phyloP scores from a whole-genome alignment of 371 early-diverging fungal species.

The Mucor plumbeus region DNA sequence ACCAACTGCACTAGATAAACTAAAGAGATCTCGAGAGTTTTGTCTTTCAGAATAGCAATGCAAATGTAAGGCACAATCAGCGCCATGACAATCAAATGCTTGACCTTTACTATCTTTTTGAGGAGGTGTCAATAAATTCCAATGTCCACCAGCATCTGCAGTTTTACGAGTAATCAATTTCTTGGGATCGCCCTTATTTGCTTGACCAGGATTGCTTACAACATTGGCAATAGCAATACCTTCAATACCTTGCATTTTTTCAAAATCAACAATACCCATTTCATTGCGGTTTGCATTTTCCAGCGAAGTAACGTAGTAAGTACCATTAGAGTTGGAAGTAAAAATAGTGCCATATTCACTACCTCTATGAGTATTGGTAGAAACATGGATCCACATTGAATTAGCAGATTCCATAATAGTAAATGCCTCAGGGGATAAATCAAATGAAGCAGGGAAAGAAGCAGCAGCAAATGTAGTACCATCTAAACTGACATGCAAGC shows the following conservation, averaged over 20 bases:
- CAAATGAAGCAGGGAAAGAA: slow-evolving; percentile 73
- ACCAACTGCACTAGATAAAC: slow-evolving; percentile 83
- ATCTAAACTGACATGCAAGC: slow-evolving; percentile 75
- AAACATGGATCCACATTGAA: slow-evolving; percentile 77
- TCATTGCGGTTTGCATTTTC: slow-evolving; percentile 82
- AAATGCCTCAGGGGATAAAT: slow-evolving; percentile 67
- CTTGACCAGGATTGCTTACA: slow-evolving; percentile 73
- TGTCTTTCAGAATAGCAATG: slow-evolving; percentile 83
- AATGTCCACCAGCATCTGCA: slow-evolving; percentile 83
- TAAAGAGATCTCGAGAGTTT: slow-evolving; percentile 79
- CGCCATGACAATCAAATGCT: slow-evolving; percentile 25
- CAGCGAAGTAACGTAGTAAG: slow-evolving; percentile 72
- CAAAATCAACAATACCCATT: slow-evolving; percentile 90
- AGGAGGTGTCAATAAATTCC: slow-evolving; percentile 69
- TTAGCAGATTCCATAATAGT: slow-evolving; percentile 85
- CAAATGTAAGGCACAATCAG: slow-evolving; percentile 73
- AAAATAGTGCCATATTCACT: slow-evolving; percentile 84
- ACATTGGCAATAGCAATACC: slow-evolving; percentile 89
- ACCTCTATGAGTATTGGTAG: slow-evolving; percentile 61
- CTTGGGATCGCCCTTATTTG: slow-evolving; percentile 54
- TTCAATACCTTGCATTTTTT: slow-evolving; percentile 90
- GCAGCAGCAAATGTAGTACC: slow-evolving; percentile 75
- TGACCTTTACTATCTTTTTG: slow-evolving; percentile 54
- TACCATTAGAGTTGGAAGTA: slow-evolving; percentile 88
- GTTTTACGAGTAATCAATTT: slow-evolving; percentile 75